phyloP scores from a whole-genome alignment of 768 basidiomycete genomes.

The Lactifluus hygrophoroides region DNA sequence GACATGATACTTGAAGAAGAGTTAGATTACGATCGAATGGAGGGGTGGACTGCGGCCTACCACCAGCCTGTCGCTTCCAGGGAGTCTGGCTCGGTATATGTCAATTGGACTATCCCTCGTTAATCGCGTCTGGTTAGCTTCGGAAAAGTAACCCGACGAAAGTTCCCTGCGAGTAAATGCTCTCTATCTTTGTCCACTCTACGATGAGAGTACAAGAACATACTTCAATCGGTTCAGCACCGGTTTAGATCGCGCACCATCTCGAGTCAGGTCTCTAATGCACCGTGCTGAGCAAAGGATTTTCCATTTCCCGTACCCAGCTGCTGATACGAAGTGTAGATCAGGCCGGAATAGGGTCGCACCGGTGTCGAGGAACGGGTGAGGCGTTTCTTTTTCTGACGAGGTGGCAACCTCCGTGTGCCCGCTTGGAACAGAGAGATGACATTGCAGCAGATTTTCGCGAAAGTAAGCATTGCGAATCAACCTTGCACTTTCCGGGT shows the following conservation, averaged over 20 bases:
- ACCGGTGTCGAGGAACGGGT: not conserved
- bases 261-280: not conserved
- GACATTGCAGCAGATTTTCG: slow-evolving; percentile 1
- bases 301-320: slow-evolving; percentile 6
- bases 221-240: slow-evolving; percentile 9
- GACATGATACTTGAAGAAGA: slow-evolving; percentile 11
- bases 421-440: not conserved
- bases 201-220: not conserved
- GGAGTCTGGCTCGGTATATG: slow-evolving; percentile 15
- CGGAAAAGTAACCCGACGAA: slow-evolving; percentile 12
- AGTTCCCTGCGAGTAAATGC: slow-evolving; percentile 4
- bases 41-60: not conserved
- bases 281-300: not conserved
- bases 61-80: slow-evolving; percentile 9
- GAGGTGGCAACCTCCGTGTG: not conserved
- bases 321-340: slow-evolving; percentile 7
- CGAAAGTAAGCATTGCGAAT: slow-evolving; percentile 6
- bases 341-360: slow-evolving; percentile 4
- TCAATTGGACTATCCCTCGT: slow-evolving; percentile 12
- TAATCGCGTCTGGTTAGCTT: slow-evolving; percentile 11
- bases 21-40: not conserved
- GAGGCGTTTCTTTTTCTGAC: not conserved
- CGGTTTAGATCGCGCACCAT: not conserved
- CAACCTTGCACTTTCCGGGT: not conserved
- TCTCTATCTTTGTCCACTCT: not conserved